Base-by-base conservation (phyloP, 208 protist genomes). In the Leishmania gerbilli region DNA sequence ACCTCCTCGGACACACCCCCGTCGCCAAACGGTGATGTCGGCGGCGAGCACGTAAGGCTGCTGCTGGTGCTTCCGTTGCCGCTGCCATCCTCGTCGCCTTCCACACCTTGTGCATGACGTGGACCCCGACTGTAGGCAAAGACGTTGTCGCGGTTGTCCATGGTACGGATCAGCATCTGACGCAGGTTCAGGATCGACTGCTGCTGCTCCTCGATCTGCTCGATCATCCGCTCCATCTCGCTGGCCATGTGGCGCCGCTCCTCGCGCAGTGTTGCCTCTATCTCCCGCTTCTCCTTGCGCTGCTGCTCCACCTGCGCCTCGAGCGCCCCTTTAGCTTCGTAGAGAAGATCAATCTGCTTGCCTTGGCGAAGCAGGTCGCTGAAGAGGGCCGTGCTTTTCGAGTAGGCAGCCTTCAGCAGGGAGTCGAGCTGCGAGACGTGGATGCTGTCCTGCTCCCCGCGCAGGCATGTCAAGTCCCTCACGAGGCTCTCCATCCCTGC, bases 361-460 rank as follows among this genome's bases (percentile, higher is more conserved):
- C 91, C 87, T 71, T 98, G 95, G 47, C 91, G 92, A 65, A 96
- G 76, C 67, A 98, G 49, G 79, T 98, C 95, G 77, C 87, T 89
- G 82, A 98, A 95, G 71, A 98, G 89, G 8, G 92, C 86, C 24
- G 93, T 92, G 85, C 89, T 98, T 83, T 98, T 98, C 9, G 90
- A 45, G 79, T 98, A 98, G 40, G 92, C 79, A 15, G 95, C 95
- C 79, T 92, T 95, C 62, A 98, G 79, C 24, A 98, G 91, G 31
- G 89, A 75, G 77, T 98, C 92, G 11, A 98, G 89, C 80, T 96
- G 93, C 6, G 87, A 87, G 8, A 95, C 84, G 71, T 98, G 93
- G n/a, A 96, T 71, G 51, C 77, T 71, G 49, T 93, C 92, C 45
- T 79, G 77, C 24, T 96, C 91, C 24, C 87, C 87, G 17, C 85